phyloP scores from a whole-genome alignment of 352 stramenopile species.

The Globisporangium apiculatum region DNA sequence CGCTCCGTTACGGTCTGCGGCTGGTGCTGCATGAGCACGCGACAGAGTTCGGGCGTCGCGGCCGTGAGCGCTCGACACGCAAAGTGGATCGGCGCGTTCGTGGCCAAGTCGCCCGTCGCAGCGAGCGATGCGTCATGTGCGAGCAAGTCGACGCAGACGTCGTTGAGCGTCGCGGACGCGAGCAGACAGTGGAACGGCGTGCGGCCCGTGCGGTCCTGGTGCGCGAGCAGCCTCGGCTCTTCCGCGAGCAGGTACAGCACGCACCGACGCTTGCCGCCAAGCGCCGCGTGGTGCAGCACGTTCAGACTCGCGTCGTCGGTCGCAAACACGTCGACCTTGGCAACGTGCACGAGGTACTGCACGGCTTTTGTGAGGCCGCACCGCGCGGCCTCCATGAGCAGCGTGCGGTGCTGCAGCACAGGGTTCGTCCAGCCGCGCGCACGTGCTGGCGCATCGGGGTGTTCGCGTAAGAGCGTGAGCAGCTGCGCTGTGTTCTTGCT shows the following conservation, averaged over 20 bases:
- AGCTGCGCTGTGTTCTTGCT: conserved; percentile 47
- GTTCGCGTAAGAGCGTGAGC: conserved; percentile 34
- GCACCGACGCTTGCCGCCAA: conserved; percentile 26
- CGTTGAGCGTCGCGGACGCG: conserved; percentile 33
- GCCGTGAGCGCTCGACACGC: conserved; percentile 44
- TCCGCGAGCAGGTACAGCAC: conserved; percentile 33
- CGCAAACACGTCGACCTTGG: conserved; percentile 39
- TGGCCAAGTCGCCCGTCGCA: conserved; percentile 35
- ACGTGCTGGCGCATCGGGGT: conserved; percentile 9
- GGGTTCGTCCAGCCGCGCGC: conserved; percentile 26
- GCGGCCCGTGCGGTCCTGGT: conserved; percentile 43
- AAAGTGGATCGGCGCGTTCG: conserved; percentile 54
- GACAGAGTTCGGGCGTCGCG: conserved; percentile 35
- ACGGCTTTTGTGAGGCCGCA: conserved; percentile 33
- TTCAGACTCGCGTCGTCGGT: conserved; percentile 44
- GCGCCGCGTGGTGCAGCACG: conserved; percentile 42
- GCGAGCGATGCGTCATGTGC: conserved; percentile 22
- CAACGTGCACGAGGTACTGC: conserved; percentile 30
- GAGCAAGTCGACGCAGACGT: conserved; percentile 35
- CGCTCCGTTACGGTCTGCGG: conserved; percentile 29
- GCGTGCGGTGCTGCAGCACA: conserved; percentile 22
- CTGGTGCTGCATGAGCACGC: conserved; percentile 34
- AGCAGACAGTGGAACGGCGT: conserved; percentile 61
- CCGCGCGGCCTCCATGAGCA: conserved; percentile 47
- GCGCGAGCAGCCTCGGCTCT: conserved; percentile 31